A percentile compares a stretch with the other conserved stretches of the same genome.
These are phyloP conservation scores for Rhypophila decipiens DNA, from an alignment of 495 filamentous ascomycete genomes.

Conservation along the genomic window DNA sequence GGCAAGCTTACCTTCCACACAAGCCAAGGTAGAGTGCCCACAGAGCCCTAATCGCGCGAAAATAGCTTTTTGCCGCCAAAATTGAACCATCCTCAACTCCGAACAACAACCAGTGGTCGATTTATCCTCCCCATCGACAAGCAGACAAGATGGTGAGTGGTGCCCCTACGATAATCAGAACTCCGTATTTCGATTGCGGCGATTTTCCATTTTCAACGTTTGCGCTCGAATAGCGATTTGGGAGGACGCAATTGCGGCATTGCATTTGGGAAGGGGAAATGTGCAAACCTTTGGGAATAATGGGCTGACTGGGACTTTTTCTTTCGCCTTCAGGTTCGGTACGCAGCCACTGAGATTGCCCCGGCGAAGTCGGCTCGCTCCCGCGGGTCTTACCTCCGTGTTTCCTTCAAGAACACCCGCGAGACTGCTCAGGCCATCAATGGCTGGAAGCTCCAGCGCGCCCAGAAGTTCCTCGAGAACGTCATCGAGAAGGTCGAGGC, in stretches of 20 bases:
- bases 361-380: slow-evolving; percentile 91
- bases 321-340: slow-evolving; percentile 70
- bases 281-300: slow-evolving; percentile 1
- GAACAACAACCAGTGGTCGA: slow-evolving; percentile 28
- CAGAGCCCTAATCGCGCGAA: slow-evolving; percentile 36
- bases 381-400: slow-evolving; percentile 96
- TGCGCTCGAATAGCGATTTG: not conserved
- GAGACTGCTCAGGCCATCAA: slow-evolving; percentile 99
- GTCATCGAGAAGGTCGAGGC: slow-evolving; percentile 92
- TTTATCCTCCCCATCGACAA: slow-evolving; percentile 28
- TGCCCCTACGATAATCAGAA: slow-evolving; percentile 11
- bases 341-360: slow-evolving; percentile 86
- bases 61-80: slow-evolving; percentile 29
- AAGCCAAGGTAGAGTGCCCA: slow-evolving; percentile 24
- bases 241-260: not conserved
- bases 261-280: slow-evolving; percentile 1
- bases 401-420: slow-evolving; percentile 99
- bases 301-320: not conserved
- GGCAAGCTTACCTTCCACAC: slow-evolving; percentile 13
- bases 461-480: slow-evolving; percentile 91
- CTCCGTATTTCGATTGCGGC: slow-evolving; percentile 1
- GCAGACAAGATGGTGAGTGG: slow-evolving; percentile 36
- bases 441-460: slow-evolving; percentile 96
- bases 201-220: not conserved
- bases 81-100: slow-evolving; percentile 22